Evolutionary conservation across 1,139 yeast species (phyloP).

Genomic region (Spencermartinsiella ligniputridi): DNA sequence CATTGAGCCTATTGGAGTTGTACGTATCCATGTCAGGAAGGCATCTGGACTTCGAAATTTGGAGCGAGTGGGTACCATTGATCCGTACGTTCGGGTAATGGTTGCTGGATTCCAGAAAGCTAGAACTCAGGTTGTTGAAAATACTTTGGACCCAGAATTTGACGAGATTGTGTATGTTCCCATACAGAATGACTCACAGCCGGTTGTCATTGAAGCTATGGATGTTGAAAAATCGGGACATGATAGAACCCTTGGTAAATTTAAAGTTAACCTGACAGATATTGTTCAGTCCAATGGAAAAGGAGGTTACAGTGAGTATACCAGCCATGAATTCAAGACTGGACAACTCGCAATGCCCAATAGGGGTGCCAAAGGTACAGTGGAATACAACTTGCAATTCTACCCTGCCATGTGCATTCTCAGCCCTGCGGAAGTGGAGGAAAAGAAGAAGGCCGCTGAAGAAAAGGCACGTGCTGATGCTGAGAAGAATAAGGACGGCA

Average conservation of each 20-base stretch:
- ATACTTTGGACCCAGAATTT: slow-evolving; percentile 78
- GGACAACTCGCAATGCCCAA: slow-evolving; percentile 59
- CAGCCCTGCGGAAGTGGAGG: slow-evolving; percentile 67
- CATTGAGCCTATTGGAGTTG: slow-evolving; percentile 88
- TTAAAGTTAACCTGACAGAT: slow-evolving; percentile 62
- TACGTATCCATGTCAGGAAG: slow-evolving; percentile 65
- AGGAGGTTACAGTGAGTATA: slow-evolving; percentile 56
- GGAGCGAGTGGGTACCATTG: slow-evolving; percentile 85
- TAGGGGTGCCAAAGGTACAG: slow-evolving; percentile 76
- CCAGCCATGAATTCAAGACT: slow-evolving; percentile 52
- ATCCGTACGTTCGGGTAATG: slow-evolving; percentile 81
- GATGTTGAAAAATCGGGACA: slow-evolving; percentile 73
- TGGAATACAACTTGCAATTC: slow-evolving; percentile 71
- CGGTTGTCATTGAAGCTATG: slow-evolving; percentile 81
- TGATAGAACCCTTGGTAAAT: slow-evolving; percentile 84
- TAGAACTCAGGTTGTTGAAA: slow-evolving; percentile 67
- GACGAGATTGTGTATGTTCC: slow-evolving; percentile 79
- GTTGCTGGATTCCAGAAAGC: slow-evolving; percentile 73
- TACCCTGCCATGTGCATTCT: slow-evolving; percentile 76
- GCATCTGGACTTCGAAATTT: slow-evolving; percentile 76
- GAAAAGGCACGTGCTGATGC: slow-evolving; percentile 33
- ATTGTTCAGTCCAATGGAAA: slow-evolving; percentile 64
- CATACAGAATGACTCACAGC: slow-evolving; percentile 75
- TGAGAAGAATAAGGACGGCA: slow-evolving; percentile 29
- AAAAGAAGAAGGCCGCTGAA: slow-evolving; percentile 40